These are phyloP conservation scores for Metarhizium robertsii DNA, from an alignment of 2,329 filamentous ascomycete species.

Conservation along the genomic window DNA sequence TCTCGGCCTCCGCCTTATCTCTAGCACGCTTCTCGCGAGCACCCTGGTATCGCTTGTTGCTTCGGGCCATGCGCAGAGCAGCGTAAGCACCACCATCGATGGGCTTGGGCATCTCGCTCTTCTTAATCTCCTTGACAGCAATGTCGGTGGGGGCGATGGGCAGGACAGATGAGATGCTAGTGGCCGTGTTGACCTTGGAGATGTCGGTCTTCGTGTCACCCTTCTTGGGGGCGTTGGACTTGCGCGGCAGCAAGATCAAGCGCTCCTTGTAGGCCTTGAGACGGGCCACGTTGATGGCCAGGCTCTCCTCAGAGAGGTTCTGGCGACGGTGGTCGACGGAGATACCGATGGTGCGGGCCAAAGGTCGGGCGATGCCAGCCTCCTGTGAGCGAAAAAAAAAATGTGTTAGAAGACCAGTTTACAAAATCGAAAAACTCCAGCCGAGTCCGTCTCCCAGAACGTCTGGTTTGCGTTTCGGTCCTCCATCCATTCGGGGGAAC, in stretches of 20 bases:
- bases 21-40: conserved; percentile 86
- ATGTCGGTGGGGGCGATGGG: conserved; percentile 62
- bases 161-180: conserved; percentile 41
- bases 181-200: conserved; percentile 52
- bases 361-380: conserved; percentile 88
- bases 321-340: conserved; percentile 90
- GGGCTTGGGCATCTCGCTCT: conserved; percentile 67
- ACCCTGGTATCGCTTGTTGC: conserved; percentile 73
- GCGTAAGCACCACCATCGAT: conserved; percentile 78
- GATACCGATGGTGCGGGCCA: conserved; percentile 95
- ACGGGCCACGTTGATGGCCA: conserved; percentile 90
- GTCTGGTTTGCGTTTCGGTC: too few species aligned
- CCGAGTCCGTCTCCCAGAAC: neutral
- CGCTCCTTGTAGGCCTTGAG: conserved; percentile 96
- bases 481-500: neutral
- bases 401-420: conserved; percentile 22
- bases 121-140: conserved; percentile 67
- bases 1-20: conserved; percentile 77
- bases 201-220: conserved; percentile 82
- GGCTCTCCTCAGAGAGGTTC: conserved; percentile 94
- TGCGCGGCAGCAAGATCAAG: conserved; percentile 96
- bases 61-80: conserved; percentile 75
- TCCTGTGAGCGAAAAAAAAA: conserved; percentile 45
- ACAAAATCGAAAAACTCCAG: neutral
- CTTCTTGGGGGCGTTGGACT: conserved; percentile 86